phyloP scores from a whole-genome alignment of 345 rosid species.

The Anacardium occidentale region DNA sequence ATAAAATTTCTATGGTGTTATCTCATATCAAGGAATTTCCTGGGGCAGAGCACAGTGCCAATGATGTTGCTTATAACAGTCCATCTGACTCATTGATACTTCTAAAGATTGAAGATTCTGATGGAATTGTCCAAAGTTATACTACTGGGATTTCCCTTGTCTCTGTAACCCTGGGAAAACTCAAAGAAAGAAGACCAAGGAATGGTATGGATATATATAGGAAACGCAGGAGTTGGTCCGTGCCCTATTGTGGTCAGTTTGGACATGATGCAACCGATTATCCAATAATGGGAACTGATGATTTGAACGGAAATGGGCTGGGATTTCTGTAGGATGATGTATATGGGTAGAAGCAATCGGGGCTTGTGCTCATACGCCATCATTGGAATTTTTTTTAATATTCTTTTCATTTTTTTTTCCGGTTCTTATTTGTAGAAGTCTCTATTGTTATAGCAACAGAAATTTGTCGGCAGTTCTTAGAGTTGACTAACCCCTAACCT shows the following conservation, averaged over 20 bases:
- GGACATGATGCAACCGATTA: slow-evolving; percentile 51
- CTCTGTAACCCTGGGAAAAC: slow-evolving; percentile 34
- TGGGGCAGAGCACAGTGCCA: slow-evolving; percentile 21
- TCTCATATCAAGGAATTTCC: slow-evolving; percentile 50
- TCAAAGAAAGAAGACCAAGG: slow-evolving; percentile 50
- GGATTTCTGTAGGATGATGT: slow-evolving; percentile 29
- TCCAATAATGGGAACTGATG: slow-evolving; percentile 38
- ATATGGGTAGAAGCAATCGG: neutral
- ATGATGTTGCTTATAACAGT: slow-evolving; percentile 35
- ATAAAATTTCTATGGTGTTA: slow-evolving; percentile 40
- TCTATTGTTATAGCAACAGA: neutral
- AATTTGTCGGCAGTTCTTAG: neutral
- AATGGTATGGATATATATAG: slow-evolving; percentile 36
- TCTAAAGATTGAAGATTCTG: slow-evolving; percentile 46
- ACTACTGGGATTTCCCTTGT: slow-evolving; percentile 36
- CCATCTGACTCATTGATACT: slow-evolving; percentile 48
- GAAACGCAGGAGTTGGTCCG: slow-evolving; percentile 43
- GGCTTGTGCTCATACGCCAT: neutral
- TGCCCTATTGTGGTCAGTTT: slow-evolving; percentile 48
- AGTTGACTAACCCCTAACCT: neutral
- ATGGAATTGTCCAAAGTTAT: slow-evolving; percentile 43
- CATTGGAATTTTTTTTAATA: neutral
- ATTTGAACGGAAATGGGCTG: slow-evolving; percentile 27
- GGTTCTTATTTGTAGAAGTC: neutral
- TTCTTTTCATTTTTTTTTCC: neutral